These are phyloP conservation scores for Moesziomyces parantarcticus DNA, from an alignment of 1,284 basidiomycete species.

Conservation along the genomic window DNA sequence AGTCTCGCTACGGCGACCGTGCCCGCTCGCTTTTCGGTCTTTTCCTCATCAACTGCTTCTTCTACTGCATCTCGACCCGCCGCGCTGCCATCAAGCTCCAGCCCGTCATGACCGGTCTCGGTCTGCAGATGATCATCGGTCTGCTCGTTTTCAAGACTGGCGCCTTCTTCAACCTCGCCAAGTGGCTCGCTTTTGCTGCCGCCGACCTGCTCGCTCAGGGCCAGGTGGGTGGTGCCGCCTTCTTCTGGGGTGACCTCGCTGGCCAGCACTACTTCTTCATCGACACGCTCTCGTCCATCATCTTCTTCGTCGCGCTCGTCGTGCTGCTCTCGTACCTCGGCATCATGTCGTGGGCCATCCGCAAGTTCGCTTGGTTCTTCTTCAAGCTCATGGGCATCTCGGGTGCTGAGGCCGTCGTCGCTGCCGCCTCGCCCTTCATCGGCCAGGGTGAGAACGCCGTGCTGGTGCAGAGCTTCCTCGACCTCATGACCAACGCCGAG, in stretches of 20 bases:
- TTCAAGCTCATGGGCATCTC: slow-evolving; percentile 79
- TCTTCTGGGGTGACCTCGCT: slow-evolving; percentile 57
- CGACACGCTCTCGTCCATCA: slow-evolving; percentile 73
- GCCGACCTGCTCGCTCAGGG: slow-evolving; percentile 59
- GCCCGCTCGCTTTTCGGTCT: slow-evolving; percentile 59
- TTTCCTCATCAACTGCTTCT: slow-evolving; percentile 55
- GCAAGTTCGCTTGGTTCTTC: slow-evolving; percentile 83
- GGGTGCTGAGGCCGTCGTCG: slow-evolving; percentile 90
- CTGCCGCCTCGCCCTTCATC: slow-evolving; percentile 89
- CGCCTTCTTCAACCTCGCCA: slow-evolving; percentile 55
- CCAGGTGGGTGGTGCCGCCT: slow-evolving; percentile 57
- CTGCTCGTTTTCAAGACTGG: slow-evolving; percentile 64
- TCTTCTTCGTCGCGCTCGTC: slow-evolving; percentile 74
- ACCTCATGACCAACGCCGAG: slow-evolving; percentile 88
- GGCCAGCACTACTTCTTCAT: slow-evolving; percentile 60
- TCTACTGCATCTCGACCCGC: slow-evolving; percentile 52
- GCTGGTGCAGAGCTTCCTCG: slow-evolving; percentile 77
- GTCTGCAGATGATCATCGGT: slow-evolving; percentile 63
- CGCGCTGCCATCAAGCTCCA: slow-evolving; percentile 52
- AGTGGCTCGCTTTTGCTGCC: slow-evolving; percentile 60
- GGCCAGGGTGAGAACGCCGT: slow-evolving; percentile 71
- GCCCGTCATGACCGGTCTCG: slow-evolving; percentile 57
- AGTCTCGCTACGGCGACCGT: slow-evolving; percentile 51
- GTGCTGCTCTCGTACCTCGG: slow-evolving; percentile 72
- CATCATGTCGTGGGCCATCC: slow-evolving; percentile 59